Base-by-base conservation (phyloP, 2,329 filamentous ascomycete species). In the Cadophora gregata region DNA sequence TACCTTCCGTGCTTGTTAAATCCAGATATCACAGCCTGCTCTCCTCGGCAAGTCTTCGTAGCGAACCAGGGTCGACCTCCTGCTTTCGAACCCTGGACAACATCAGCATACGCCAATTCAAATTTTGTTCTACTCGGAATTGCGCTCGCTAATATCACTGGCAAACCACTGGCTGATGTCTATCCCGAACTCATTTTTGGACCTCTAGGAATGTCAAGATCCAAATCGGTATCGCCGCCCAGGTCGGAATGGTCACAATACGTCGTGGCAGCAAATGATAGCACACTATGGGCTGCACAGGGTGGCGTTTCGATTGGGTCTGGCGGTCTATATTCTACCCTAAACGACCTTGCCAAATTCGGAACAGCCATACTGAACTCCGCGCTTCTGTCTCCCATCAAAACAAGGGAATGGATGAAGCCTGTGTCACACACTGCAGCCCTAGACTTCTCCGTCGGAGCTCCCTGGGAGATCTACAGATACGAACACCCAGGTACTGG, bases 401-500 rank as follows among this genome's bases (percentile, higher is more conserved):
- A 61, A 33, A 70, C 65, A 14, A 38, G 69, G 10, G 38, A 59
- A 24, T 70, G 67, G 69, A 63, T 70, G 56, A 65, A 69, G 38
- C 69, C 69, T 4, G 33, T 65, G 19, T 59, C 67, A 5, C 67
- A 70, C 27, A 67, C 65, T 10, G 59, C 67, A 0, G 45, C 27
- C n/a, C 42, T 59, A 16, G 12, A 14, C 12, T 62, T 58, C n/a
- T 65, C 69, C 1, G 50, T 70, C 0, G 67, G 69, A n/a, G 48
- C 62, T 12, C 69, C 69, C 4, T 70, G 69, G 69, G 69, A 70
- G 55, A 69, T 70, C 10, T 47, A 60, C 12, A 58, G 69, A 19
- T 56, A 65, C 19, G 36, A 47, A 38, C 59, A 63, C 14, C 47
- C 45, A n/a, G 10, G n/a, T 12, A 59, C 56, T n/a, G 45, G 48